phyloP scores from a whole-genome alignment of 768 basidiomycete genomes.

The Auricularia cornea region DNA sequence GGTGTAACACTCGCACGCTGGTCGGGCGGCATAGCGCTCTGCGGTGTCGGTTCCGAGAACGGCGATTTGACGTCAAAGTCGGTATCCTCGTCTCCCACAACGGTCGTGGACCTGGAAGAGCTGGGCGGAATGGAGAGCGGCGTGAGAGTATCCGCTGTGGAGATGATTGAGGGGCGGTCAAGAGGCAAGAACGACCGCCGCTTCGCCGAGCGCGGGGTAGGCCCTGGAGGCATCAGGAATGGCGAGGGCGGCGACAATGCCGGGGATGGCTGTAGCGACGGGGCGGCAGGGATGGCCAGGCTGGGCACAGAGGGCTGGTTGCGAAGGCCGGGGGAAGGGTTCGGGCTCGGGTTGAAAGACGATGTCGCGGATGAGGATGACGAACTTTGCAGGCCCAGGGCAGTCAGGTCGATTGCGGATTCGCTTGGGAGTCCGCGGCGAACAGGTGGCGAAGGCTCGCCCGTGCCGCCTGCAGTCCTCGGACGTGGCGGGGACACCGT shows the following conservation, averaged over 20 bases:
- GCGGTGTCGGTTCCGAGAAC: background rate
- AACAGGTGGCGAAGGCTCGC: background rate
- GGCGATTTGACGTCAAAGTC: background rate
- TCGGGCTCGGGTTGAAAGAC: background rate
- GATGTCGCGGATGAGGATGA: background rate
- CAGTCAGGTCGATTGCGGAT: background rate
- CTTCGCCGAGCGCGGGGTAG: constrained; percentile 42
- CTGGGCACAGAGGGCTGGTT: background rate
- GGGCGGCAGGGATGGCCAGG: background rate
- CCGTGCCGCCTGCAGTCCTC: background rate
- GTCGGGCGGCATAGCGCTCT: background rate
- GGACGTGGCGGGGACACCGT: background rate
- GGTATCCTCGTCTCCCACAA: background rate
- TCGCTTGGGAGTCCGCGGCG: background rate
- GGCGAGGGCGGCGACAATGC: background rate
- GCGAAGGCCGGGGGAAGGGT: background rate
- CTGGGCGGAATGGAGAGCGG: background rate
- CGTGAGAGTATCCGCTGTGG: background rate
- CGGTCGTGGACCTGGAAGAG: background rate
- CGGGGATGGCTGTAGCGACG: background rate
- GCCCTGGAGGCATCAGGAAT: background rate
- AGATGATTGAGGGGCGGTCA: constrained; percentile 47
- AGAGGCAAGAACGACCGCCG: constrained; percentile 87
- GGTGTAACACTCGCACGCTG: constrained; percentile 2
- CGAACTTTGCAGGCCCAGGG: background rate